Evolutionary conservation across 441 rosid genomes (phyloP).

Genomic region (Pelargonium myrrhifolium): DNA sequence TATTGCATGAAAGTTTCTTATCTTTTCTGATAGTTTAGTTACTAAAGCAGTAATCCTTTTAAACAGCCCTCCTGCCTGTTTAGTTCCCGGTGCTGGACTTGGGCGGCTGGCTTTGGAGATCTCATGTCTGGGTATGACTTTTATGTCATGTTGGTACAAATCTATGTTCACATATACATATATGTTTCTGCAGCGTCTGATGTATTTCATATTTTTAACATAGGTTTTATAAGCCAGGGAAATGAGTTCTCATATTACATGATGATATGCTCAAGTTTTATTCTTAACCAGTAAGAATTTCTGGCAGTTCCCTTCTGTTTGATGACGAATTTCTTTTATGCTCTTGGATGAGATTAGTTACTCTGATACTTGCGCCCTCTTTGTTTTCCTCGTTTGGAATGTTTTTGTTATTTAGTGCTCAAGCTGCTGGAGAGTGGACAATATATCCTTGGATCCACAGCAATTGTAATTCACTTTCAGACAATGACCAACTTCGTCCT

Average conservation of each 20-base stretch:
- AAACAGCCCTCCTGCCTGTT: constrained; percentile 77
- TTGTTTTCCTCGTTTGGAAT: constrained; percentile 8
- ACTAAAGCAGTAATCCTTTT: constrained; percentile 22
- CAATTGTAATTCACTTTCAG: constrained; percentile 91
- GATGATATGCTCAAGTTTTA: constrained; percentile 98
- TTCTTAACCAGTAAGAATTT: constrained; percentile 78
- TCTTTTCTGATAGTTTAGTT: constrained; percentile 11
- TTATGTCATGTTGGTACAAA: constrained; percentile 9
- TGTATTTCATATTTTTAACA: constrained; percentile 19
- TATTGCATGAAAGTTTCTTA: constrained; percentile 11
- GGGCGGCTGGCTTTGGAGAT: constrained; percentile 96
- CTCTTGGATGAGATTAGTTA: not conserved
- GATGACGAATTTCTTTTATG: not conserved
- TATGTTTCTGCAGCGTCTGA: constrained; percentile 14
- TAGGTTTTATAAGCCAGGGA: constrained; percentile 98
- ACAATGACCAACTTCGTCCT: constrained; percentile 80
- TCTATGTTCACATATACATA: not conserved
- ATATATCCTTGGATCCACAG: constrained; percentile 97
- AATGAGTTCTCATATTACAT: constrained; percentile 98
- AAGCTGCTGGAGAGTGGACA: constrained; percentile 70
- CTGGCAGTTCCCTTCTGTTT: not conserved
- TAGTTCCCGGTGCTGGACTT: constrained; percentile 99
- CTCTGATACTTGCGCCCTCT: not conserved
- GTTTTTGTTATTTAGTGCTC: constrained; percentile 34
- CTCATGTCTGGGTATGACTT: constrained; percentile 67